Evolutionary conservation across 2,329 filamentous ascomycete genomes (phyloP).

Genomic region (Pseudopyrenochaeta lycopersici): DNA sequence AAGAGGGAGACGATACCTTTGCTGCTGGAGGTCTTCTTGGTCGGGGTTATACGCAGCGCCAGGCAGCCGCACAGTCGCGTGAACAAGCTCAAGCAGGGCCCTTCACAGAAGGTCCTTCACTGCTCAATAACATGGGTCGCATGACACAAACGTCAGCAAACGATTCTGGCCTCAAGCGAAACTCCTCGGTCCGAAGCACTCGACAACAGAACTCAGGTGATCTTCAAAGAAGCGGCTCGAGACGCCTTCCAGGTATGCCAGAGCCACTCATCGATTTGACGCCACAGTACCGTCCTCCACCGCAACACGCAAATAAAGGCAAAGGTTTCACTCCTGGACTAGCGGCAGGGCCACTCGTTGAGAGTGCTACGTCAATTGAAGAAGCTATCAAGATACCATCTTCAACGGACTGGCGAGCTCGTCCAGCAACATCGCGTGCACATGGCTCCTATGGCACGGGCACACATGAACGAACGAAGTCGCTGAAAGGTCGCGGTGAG

Average conservation of each 20-base stretch:
- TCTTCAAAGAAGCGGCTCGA: conserved; percentile 58
- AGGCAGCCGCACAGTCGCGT: conserved; percentile 49
- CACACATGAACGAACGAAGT: conserved; percentile 43
- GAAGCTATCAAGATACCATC: conserved; percentile 54
- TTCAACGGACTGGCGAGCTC: conserved; percentile 55
- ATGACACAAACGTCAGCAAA: conserved; percentile 35
- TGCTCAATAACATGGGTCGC: conserved; percentile 59
- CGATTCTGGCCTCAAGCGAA: conserved; percentile 39
- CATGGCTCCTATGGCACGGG: conserved; percentile 40
- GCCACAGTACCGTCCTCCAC: conserved; percentile 70
- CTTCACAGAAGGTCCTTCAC: conserved; percentile 66
- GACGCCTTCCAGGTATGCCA: conserved; percentile 50
- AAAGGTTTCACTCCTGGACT: conserved; percentile 56
- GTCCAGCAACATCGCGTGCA: conserved; percentile 35
- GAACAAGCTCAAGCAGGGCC: conserved; percentile 51
- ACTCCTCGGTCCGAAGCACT: conserved; percentile 42
- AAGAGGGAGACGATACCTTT: conserved; percentile 53
- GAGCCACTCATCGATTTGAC: conserved; percentile 76
- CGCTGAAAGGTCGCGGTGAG: conserved; percentile 45
- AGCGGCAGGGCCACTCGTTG: conserved; percentile 54
- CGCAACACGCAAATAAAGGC: conserved; percentile 65
- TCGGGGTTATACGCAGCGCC: conserved; percentile 59
- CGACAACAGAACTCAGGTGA: conserved; percentile 47
- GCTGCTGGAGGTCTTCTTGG: conserved; percentile 59
- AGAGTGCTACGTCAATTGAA: conserved; percentile 56